phyloP scores from a whole-genome alignment of 2,329 filamentous ascomycete genomes.

The Microthyrium microscopicum region DNA sequence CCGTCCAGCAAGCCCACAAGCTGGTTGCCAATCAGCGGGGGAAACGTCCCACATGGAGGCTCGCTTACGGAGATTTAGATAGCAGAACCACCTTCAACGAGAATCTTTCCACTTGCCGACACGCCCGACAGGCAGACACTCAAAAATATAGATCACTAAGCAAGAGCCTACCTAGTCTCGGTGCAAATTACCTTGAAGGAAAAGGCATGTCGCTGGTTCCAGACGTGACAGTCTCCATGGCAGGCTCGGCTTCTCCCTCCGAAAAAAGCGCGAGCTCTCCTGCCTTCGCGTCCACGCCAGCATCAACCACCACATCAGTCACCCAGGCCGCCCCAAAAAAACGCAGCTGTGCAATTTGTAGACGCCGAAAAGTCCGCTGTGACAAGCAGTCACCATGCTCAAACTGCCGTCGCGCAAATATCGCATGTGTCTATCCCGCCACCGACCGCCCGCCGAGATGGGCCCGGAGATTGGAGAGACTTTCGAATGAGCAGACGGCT shows the following conservation, averaged over 20 bases:
- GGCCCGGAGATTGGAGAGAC: constrained; percentile 34
- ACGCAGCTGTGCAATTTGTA: constrained; percentile 25
- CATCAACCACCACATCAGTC: neutral
- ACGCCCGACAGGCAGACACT: too few species aligned
- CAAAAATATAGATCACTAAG: too few species aligned
- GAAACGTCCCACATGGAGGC: too few species aligned
- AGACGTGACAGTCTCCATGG: constrained; percentile 2
- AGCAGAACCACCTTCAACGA: too few species aligned
- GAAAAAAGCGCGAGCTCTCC: constrained; percentile 8
- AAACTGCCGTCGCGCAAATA: constrained; percentile 37
- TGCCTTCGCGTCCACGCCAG: constrained; percentile 1
- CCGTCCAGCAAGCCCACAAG: too few species aligned
- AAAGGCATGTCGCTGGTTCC: constrained; percentile 1
- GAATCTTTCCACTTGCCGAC: too few species aligned
- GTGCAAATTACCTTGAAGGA: neutral
- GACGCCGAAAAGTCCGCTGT: constrained; percentile 40
- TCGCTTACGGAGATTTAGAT: too few species aligned
- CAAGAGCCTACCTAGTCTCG: too few species aligned
- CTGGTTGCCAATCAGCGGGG: too few species aligned
- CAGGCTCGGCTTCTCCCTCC: constrained; percentile 8
- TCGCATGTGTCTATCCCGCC: constrained; percentile 35
- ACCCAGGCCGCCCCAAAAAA: too few species aligned
- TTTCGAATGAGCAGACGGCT: constrained; percentile 9
- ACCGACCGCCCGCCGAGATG: constrained; percentile 35
- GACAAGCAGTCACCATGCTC: constrained; percentile 40